Evolutionary conservation across 2,329 filamentous ascomycete species (phyloP), one percentile per base, ranked within the genome.

Genomic region (Epichloe glyceriae): DNA sequence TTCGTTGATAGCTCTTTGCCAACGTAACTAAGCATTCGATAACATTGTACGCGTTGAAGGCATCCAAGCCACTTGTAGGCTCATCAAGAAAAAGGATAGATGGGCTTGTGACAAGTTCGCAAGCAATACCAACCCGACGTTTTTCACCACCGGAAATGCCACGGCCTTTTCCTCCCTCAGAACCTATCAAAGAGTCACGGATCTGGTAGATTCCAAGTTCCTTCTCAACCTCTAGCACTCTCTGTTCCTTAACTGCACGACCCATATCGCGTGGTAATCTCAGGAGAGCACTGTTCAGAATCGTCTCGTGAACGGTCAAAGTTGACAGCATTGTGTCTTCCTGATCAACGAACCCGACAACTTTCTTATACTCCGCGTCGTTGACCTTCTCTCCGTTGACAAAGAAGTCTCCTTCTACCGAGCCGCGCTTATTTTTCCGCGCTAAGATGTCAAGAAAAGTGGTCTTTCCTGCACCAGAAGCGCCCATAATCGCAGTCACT

Each of bases 141-240:
- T 97, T 97, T 70, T 98, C 93, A 56, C 93, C 93, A 49, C 93
- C 93, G 51, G 93, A 98, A 50, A 98, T 96, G 33, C 94, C 94
- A 54, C 93, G 87, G 11, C 90, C 90, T 54, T 85, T 89, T 48
- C 88, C 88, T 69, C 98, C 93, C 68, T 96, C 93, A 0, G 91
- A 97, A 2, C 93, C 93, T 60, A 98, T 96, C 48, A 95, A 74
- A 41, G 95, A 95, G 65, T 98, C 87, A 50, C 88, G 88, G 59
- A 98, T 98, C 61, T 91, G 85, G 61, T 87, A 82, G 54, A 98
- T 97, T 1, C 93, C 94, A 49, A 98, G 82, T 66, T 98, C 91
- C 62, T 86, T 89, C 70, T 97, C 93, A 4, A 98, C 90, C 60
- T 98, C 93, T 53, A 86, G 79, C 0, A 95, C 93, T 55, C 86